These are phyloP conservation scores for Colletotrichum sp. DNA, from an alignment of 2,329 filamentous ascomycete species.

Conservation along the genomic window DNA sequence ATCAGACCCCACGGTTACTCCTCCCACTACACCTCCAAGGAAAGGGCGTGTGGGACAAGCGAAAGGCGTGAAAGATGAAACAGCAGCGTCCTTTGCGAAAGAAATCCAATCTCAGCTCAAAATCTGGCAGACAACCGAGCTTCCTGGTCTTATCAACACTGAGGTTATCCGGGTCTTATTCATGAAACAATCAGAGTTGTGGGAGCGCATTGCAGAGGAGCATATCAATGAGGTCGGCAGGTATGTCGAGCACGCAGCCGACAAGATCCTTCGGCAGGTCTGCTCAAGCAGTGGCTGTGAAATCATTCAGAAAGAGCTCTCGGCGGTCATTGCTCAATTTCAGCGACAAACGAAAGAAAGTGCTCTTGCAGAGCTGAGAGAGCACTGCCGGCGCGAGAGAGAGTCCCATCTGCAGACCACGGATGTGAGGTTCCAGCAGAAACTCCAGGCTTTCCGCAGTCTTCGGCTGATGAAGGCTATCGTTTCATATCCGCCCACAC, in stretches of 20 bases:
- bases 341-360: neutral
- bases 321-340: neutral
- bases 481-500: too few relatives aligned
- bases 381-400: constrained; percentile 15
- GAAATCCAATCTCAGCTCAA: constrained; percentile 30
- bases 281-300: constrained; percentile 18
- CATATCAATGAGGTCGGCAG: constrained; percentile 28
- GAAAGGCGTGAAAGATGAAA: neutral
- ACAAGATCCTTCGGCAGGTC: constrained; percentile 17
- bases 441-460: neutral
- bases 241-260: constrained; percentile 20
- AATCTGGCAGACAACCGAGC: constrained; percentile 31
- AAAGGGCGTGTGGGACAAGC: neutral
- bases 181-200: constrained; percentile 34
- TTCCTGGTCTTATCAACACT: constrained; percentile 36
- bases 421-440: constrained; percentile 24
- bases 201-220: constrained; percentile 27
- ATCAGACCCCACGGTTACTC: neutral
- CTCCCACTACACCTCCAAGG: neutral
- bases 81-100: neutral
- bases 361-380: neutral
- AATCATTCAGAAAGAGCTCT: constrained; percentile 23
- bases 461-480: too few relatives aligned
- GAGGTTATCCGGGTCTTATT: constrained; percentile 33
- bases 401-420: constrained; percentile 26